A percentile compares a stretch with the other conserved stretches of the same genome.
phyloP scores from a whole-genome alignment of 139 green algal species.

The Tetratostichococcus sp. region DNA sequence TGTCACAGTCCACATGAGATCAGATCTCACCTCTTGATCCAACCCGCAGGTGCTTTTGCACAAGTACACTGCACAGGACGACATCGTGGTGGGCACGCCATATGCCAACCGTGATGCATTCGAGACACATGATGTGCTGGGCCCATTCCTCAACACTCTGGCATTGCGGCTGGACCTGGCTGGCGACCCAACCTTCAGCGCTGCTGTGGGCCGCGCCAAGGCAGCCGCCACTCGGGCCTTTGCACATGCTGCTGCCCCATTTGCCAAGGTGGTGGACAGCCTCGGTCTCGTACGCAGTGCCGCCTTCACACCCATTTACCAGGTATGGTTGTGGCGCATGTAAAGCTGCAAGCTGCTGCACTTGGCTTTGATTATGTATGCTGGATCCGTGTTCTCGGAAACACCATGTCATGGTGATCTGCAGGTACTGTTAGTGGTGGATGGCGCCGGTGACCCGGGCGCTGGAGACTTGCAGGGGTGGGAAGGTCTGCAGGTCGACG shows the following conservation, averaged over 20 bases:
- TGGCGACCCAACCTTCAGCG: not conserved
- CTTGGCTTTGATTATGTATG: no score
- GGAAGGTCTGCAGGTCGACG: not conserved
- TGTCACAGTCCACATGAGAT: no score
- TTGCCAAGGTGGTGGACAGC: constrained; percentile 10
- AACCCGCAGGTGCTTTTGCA: not conserved
- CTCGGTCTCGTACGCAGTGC: not conserved
- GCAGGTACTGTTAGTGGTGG: not conserved
- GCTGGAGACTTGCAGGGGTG: not conserved
- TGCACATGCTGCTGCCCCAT: not conserved
- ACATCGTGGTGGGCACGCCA: constrained; percentile 1
- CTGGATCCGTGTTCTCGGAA: no score
- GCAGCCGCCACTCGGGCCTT: not conserved
- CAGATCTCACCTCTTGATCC: no score
- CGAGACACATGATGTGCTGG: not conserved
- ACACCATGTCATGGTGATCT: not conserved
- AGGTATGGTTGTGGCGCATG: not conserved
- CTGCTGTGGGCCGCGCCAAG: not conserved
- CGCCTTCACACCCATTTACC: constrained; percentile 13
- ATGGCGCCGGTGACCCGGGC: not conserved
- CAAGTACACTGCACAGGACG: constrained; percentile 3
- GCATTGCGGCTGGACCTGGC: not conserved
- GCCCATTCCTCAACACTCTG: constrained; percentile 12
- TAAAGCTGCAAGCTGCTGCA: not conserved
- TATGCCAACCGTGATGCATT: not conserved